Evolutionary conservation across 306 rosid genomes (phyloP).

Genomic region (Prunus mongolica): DNA sequence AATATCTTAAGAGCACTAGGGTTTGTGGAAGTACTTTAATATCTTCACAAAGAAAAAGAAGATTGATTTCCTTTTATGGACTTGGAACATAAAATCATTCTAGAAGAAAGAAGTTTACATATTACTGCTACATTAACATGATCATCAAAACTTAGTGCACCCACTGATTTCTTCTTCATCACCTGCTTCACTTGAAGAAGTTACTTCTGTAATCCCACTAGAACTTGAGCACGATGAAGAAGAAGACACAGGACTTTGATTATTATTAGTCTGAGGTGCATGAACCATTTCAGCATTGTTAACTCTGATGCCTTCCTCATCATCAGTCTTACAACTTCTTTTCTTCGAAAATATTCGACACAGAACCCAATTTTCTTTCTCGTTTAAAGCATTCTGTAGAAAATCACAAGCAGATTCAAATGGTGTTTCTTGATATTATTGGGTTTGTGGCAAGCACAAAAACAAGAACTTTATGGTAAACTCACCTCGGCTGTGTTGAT

Average conservation of each 20-base stretch:
- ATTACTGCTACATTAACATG: not conserved
- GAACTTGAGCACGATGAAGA: conserved; percentile 75
- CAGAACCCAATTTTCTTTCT: conserved; percentile 68
- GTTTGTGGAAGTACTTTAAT: conserved; percentile 4
- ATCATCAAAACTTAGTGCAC: conserved; percentile 16
- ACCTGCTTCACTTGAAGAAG: conserved; percentile 37
- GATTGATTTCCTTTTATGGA: conserved; percentile 10
- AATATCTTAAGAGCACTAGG: not conserved
- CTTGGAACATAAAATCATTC: conserved; percentile 1
- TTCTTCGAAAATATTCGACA: conserved; percentile 64
- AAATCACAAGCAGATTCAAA: not conserved
- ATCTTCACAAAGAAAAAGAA: not conserved
- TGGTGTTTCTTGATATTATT: not conserved
- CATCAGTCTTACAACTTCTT: conserved; percentile 30
- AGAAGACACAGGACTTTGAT: conserved; percentile 13
- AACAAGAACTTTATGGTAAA: not conserved
- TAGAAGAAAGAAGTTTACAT: not conserved
- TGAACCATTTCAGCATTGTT: conserved; percentile 1
- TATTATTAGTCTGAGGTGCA: no score
- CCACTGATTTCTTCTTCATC: conserved; percentile 43
- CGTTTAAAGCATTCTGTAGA: conserved; percentile 37
- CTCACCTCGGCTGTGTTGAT: conserved; percentile 27
- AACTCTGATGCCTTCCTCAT: conserved; percentile 19
- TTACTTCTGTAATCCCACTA: conserved; percentile 40
- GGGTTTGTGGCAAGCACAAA: not conserved